Base-by-base conservation (phyloP, 2,329 filamentous ascomycete species). In the Claviceps pazoutovae region DNA sequence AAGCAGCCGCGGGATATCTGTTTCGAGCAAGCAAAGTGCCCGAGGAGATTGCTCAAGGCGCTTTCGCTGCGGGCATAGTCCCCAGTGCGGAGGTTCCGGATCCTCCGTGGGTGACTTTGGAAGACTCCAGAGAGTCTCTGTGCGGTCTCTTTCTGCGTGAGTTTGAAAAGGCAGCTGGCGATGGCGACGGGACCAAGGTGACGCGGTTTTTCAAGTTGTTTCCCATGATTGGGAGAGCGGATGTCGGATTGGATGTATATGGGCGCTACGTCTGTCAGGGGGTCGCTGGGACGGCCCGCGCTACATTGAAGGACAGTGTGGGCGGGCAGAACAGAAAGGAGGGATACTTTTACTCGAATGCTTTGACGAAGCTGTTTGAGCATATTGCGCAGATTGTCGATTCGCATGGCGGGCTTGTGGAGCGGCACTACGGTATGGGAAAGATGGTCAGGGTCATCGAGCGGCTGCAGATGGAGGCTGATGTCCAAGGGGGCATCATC, bases 131-230 rank as follows among this genome's bases (percentile, higher is more conserved):
- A 54, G 90, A 95, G 69, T 93, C 87, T 56, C 71, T 98, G 49
- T 97, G 93, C 63, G 84, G 81, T 1, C 72, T 98, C 54, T 98
- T 98, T 68, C 69, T 97, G 63, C 78, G 91, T 54, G 93, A 98
- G 70, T 98, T 98, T 60, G 89, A 97, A 61, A 93, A 85, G 66
- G 93, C 93, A 0, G 86, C 90, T 2, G 78, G 80, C 55, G 89
- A 93, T 43, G 84, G 80, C n/a, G 90, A 97, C 61, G 89, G 88
- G 3, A 79, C 86, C 23, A 88, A 86, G 64, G 88, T 98, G 50
- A 96, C 93, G 1, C 76, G 93, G 43, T 98, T 98, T 73, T 98
- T 98, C 73, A 98, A 98, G 71, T 74, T 98, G 39, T 98, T 98
- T 61, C 93, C 93, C 16, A 72, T 98, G 38, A 96, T 98, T 62